These are phyloP conservation scores for Carex scoparia DNA, from an alignment of 176 grass and related monocot species.

Conservation along the genomic window DNA sequence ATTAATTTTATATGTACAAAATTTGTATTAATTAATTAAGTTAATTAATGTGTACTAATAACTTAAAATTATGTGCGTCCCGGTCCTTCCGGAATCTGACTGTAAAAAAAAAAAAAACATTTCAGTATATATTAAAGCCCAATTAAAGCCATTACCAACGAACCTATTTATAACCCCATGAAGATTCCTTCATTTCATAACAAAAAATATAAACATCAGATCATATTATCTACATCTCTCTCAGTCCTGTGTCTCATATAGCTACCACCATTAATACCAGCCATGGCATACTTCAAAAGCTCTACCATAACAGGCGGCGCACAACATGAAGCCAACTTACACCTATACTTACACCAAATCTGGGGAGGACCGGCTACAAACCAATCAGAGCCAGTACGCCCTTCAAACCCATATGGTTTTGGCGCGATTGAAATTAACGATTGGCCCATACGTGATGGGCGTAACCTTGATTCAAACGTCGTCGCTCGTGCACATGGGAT, in stretches of 20 bases:
- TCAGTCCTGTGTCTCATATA: background rate
- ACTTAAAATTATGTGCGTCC: too few species aligned
- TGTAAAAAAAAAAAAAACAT: too few species aligned
- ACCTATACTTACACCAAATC: background rate
- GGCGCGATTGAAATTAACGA: background rate
- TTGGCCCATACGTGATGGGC: background rate
- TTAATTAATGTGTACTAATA: too few species aligned
- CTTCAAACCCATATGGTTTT: background rate
- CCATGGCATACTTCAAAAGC: background rate
- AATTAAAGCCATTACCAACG: too few species aligned
- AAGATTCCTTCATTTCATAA: too few species aligned
- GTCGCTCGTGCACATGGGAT: background rate
- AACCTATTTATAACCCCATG: too few species aligned
- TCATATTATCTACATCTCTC: too few species aligned
- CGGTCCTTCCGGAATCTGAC: too few species aligned
- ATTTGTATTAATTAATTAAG: too few species aligned
- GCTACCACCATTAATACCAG: background rate
- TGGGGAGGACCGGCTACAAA: background rate
- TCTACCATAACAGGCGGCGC: background rate
- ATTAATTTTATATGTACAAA: too few species aligned
- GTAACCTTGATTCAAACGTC: background rate
- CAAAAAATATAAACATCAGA: too few species aligned
- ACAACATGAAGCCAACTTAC: background rate
- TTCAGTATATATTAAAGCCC: too few species aligned
- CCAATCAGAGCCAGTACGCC: background rate